Conservation (phyloP, 176 grass and related monocot species). For the Bothriochloa decipiens region DNA sequence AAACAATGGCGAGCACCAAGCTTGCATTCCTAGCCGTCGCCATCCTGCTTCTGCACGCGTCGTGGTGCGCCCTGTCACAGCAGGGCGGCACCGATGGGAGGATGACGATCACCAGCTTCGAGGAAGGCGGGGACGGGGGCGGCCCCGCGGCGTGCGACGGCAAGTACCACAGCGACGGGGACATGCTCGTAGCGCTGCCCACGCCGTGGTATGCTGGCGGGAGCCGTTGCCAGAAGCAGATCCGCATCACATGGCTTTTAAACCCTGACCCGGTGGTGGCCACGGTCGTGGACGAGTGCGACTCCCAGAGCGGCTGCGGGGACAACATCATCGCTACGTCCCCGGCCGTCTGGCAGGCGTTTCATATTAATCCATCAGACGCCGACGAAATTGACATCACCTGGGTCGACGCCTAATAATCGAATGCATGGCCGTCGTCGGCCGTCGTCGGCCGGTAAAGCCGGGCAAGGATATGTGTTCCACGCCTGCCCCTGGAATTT, state of each 20-base stretch:
- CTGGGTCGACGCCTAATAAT: constrained; percentile 29
- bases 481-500: too few relatives aligned
- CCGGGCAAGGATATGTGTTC: too few relatives aligned
- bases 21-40: too few relatives aligned
- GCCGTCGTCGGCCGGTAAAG: too few relatives aligned
- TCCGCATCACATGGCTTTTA: constrained; percentile 14
- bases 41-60: too few relatives aligned
- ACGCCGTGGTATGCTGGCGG: constrained; percentile 14
- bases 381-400: constrained; percentile 8
- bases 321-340: constrained; percentile 42
- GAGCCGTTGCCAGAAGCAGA: constrained; percentile 29
- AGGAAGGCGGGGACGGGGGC: neutral
- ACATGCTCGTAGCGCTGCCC: constrained; percentile 17
- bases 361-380: neutral
- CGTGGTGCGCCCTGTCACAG: too few relatives aligned
- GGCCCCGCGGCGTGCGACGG: constrained; percentile 28
- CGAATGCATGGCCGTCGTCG: neutral
- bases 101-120: too few relatives aligned
- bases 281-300: constrained; percentile 41
- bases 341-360: too few relatives aligned
- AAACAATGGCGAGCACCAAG: too few relatives aligned
- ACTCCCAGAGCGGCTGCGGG: neutral
- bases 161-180: too few relatives aligned
- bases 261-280: neutral
- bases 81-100: too few relatives aligned